Evolutionary conservation across 1,284 basidiomycete species (phyloP).

Genomic region (Cutaneotrichosporon mucoides): DNA sequence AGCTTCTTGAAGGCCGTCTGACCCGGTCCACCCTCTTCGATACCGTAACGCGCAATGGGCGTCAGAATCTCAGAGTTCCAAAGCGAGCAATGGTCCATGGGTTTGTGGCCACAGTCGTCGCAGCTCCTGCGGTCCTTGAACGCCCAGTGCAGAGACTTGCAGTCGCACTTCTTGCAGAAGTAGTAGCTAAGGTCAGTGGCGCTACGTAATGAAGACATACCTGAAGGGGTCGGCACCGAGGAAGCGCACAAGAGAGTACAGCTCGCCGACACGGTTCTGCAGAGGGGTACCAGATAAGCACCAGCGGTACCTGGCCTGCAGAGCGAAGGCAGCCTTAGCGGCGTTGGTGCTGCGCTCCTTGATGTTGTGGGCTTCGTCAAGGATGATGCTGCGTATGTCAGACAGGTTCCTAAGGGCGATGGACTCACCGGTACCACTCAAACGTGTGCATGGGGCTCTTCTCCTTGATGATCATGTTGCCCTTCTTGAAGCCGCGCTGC

Average conservation of each 20-base stretch:
- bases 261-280: conserved; percentile 93
- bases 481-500: conserved; percentile 82
- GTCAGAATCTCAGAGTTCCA: conserved; percentile 65
- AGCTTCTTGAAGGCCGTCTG: conserved; percentile 82
- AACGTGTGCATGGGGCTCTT: conserved; percentile 79
- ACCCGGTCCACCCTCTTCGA: conserved; percentile 64
- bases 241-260: conserved; percentile 90
- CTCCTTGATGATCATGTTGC: conserved; percentile 81
- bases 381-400: conserved; percentile 31
- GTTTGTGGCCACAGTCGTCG: conserved; percentile 86
- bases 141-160: conserved; percentile 57
- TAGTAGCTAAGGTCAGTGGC: conserved; percentile 58
- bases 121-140: conserved; percentile 80
- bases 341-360: conserved; percentile 94
- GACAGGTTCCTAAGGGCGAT: conserved; percentile 52
- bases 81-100: conserved; percentile 80
- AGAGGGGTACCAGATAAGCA: conserved; percentile 97
- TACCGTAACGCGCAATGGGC: conserved; percentile 75
- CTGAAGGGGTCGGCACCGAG: conserved; percentile 81
- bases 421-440: conserved; percentile 67
- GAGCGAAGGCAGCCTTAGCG: conserved; percentile 89
- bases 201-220: conserved; percentile 16
- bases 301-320: conserved; percentile 80
- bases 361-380: conserved; percentile 98
- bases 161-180: conserved; percentile 69